Percentiles rank a stretch among this genome's conserved stretches.
phyloP scores from a whole-genome alignment of 352 stramenopile species.

The Pythium insidiosum region DNA sequence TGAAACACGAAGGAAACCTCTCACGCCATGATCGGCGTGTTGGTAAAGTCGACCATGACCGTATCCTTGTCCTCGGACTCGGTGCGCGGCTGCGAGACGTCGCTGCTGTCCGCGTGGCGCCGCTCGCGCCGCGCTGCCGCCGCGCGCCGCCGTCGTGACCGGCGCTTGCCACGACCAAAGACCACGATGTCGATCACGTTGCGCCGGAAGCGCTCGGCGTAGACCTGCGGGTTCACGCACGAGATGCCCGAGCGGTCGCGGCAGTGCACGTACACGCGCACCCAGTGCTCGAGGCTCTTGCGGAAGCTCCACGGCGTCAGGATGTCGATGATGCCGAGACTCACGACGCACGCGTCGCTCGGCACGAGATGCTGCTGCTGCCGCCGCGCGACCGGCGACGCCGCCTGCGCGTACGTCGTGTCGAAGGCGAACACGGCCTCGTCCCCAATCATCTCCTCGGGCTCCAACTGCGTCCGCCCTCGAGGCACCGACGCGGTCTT shows the following conservation, averaged over 20 bases:
- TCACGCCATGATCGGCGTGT: conserved; percentile 15
- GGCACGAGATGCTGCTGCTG: conserved; percentile 31
- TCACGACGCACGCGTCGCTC: conserved; percentile 75
- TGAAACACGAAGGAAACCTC: too few relatives aligned
- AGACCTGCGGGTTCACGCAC: conserved; percentile 72
- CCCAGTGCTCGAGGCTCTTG: conserved; percentile 89
- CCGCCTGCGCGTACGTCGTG: conserved; percentile 44
- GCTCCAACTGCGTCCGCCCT: conserved; percentile 6
- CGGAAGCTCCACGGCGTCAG: conserved; percentile 92
- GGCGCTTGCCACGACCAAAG: conserved; percentile 34
- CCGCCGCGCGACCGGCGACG: conserved; percentile 27
- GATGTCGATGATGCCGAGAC: conserved; percentile 98
- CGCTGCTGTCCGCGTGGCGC: too few relatives aligned
- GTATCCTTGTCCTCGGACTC: conserved; percentile 28
- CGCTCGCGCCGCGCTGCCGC: too few relatives aligned
- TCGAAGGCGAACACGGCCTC: conserved; percentile 12
- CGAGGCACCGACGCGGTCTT: too few relatives aligned
- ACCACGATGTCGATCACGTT: conserved; percentile 83
- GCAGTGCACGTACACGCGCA: conserved; percentile 74
- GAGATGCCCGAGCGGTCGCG: conserved; percentile 74
- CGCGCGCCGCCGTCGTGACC: background rate
- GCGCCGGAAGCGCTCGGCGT: conserved; percentile 76
- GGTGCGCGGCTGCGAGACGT: background rate
- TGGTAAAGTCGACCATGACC: conserved; percentile 80
- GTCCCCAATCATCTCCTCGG: background rate